These are phyloP conservation scores for Colletotrichum filicis DNA, from an alignment of 2,329 filamentous ascomycete species.

Conservation along the genomic window DNA sequence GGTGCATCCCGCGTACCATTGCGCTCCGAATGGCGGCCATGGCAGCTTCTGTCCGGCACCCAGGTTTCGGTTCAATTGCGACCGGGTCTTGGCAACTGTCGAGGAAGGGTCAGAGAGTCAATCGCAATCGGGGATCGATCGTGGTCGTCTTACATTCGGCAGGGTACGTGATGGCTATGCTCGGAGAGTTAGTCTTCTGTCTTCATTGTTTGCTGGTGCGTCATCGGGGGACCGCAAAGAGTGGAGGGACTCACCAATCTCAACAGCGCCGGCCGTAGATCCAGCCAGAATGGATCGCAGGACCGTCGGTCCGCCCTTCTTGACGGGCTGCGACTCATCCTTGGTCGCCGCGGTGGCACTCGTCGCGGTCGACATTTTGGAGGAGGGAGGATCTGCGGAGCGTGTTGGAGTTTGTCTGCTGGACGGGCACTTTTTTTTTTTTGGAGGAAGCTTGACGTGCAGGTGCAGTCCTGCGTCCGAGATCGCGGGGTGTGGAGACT, in stretches of 20 bases:
- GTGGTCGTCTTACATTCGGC: slow-evolving; percentile 78
- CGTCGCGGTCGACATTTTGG: slow-evolving; percentile 29
- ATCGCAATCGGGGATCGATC: slow-evolving; percentile 20
- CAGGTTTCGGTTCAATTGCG: slow-evolving; percentile 89
- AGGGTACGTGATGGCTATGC: slow-evolving; percentile 84
- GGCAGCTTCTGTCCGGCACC: slow-evolving; percentile 87
- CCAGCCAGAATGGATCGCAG: slow-evolving; percentile 92
- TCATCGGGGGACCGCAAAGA: neutral
- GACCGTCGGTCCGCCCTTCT: slow-evolving; percentile 73
- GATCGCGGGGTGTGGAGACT: slow-evolving; percentile 34
- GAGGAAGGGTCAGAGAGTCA: slow-evolving; percentile 24
- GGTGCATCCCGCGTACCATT: slow-evolving; percentile 99
- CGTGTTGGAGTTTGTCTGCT: slow-evolving; percentile 8
- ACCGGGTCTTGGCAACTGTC: slow-evolving; percentile 90
- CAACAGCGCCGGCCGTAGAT: slow-evolving; percentile 91
- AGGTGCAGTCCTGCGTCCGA: slow-evolving; percentile 21
- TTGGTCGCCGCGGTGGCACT: slow-evolving; percentile 38
- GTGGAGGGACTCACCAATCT: slow-evolving; percentile 76
- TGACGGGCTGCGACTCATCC: slow-evolving; percentile 44
- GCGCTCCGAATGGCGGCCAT: slow-evolving; percentile 91
- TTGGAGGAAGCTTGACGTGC: slow-evolving; percentile 17
- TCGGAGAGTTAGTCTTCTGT: slow-evolving; percentile 39
- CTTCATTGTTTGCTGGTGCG: neutral
- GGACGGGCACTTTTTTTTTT: slow-evolving; percentile 11
- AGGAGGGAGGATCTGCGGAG: slow-evolving; percentile 8